Percentiles rank a stretch among this genome's conserved stretches.
These are phyloP conservation scores for Puya raimondii DNA, from an alignment of 176 grass and related monocot genomes.

Conservation along the genomic window DNA sequence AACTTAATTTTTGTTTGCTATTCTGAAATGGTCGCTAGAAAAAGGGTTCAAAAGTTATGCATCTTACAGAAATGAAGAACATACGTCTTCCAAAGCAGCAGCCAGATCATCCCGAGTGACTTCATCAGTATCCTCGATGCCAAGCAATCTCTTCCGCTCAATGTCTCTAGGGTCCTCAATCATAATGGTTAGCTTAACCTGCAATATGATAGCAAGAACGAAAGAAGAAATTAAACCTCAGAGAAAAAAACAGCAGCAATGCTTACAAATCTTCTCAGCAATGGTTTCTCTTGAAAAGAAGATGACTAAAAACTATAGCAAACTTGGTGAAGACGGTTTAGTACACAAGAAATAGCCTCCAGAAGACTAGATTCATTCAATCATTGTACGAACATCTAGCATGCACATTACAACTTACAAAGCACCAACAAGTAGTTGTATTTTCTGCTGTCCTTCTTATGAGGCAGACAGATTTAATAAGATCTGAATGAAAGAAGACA, in stretches of 20 bases:
- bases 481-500: too few species aligned
- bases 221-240: slow-evolving; percentile 11
- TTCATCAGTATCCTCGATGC: slow-evolving; percentile 83
- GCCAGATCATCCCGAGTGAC: slow-evolving; percentile 77
- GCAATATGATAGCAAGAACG: slow-evolving; percentile 21
- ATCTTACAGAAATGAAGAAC: slow-evolving; percentile 22
- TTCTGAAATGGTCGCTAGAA: neutral
- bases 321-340: too few species aligned
- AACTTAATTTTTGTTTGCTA: neutral
- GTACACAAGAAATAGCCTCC: too few species aligned
- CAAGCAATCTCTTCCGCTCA: slow-evolving; percentile 78
- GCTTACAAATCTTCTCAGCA: neutral
- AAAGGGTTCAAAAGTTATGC: slow-evolving; percentile 7
- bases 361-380: too few species aligned
- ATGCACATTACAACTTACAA: too few species aligned
- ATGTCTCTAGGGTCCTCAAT: slow-evolving; percentile 98
- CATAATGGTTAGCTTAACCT: slow-evolving; percentile 93
- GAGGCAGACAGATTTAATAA: too few species aligned
- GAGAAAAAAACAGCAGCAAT: neutral
- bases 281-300: too few species aligned
- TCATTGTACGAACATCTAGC: too few species aligned
- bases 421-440: too few species aligned
- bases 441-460: too few species aligned
- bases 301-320: too few species aligned
- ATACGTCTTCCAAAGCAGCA: slow-evolving; percentile 80